Conservation (phyloP, 1,284 basidiomycete genomes). For the Trichosporon asahii region DNA sequence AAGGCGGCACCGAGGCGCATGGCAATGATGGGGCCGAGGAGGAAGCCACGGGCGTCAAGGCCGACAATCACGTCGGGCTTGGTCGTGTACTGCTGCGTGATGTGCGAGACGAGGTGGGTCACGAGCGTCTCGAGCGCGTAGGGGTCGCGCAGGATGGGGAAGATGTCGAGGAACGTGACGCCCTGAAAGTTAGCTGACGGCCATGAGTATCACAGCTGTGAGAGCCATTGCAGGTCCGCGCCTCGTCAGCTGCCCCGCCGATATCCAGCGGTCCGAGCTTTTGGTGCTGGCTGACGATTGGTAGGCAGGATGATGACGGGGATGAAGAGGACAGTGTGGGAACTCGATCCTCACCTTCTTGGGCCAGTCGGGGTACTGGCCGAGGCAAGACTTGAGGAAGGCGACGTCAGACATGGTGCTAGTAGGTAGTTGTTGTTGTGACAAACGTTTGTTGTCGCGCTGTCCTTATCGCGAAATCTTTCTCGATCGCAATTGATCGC, state of each 20-base stretch:
- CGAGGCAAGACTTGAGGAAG: conserved; percentile 65
- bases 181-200: conserved; percentile 30
- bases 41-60: conserved; percentile 93
- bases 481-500: conserved; percentile 7
- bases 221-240: too few relatives aligned
- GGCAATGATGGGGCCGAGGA: conserved; percentile 90
- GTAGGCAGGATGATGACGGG: not conserved
- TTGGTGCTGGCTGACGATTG: too few relatives aligned
- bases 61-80: conserved; percentile 94
- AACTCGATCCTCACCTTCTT: conserved; percentile 74
- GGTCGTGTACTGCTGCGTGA: conserved; percentile 60
- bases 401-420: conserved; percentile 70
- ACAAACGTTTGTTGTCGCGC: not conserved
- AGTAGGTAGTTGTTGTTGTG: not conserved
- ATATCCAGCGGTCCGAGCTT: too few relatives aligned
- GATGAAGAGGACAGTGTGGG: not conserved
- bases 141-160: conserved; percentile 81
- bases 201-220: too few relatives aligned
- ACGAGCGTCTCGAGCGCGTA: conserved; percentile 83
- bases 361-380: conserved; percentile 74
- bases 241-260: too few relatives aligned
- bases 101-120: conserved; percentile 81
- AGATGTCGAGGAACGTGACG: conserved; percentile 68
- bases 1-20: conserved; percentile 89
- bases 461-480: conserved; percentile 1